phyloP scores from a whole-genome alignment of 1,284 basidiomycete species.

The Tausonia pullulans region DNA sequence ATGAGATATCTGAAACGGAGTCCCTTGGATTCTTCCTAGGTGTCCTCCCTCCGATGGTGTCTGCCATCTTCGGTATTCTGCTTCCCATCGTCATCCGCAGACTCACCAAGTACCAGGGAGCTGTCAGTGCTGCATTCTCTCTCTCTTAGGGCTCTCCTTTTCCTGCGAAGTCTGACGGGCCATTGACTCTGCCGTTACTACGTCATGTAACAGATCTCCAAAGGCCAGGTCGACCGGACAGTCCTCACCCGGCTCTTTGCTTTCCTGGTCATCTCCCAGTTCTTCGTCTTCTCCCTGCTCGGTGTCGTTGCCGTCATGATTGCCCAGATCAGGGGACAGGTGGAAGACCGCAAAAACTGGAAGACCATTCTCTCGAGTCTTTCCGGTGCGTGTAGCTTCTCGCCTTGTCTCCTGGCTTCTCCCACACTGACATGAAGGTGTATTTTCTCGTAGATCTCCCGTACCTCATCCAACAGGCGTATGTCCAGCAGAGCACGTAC shows the following conservation, averaged over 20 bases:
- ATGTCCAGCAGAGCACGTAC: constrained; percentile 72
- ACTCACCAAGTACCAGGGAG: constrained; percentile 70
- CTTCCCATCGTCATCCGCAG: constrained; percentile 77
- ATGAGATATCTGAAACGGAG: neutral
- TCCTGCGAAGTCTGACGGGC: neutral
- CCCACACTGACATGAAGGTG: constrained; percentile 1
- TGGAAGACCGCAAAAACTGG: constrained; percentile 57
- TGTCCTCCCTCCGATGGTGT: constrained; percentile 75
- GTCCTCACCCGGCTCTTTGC: constrained; percentile 83
- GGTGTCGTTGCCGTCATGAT: constrained; percentile 70
- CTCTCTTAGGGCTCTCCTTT: neutral
- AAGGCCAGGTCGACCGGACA: constrained; percentile 70
- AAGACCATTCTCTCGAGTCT: constrained; percentile 54
- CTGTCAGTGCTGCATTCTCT: constrained; percentile 36
- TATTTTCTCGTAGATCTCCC: constrained; percentile 48
- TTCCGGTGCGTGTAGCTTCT: constrained; percentile 42
- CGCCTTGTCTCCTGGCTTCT: neutral
- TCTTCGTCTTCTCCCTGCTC: constrained; percentile 83
- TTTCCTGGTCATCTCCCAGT: constrained; percentile 78
- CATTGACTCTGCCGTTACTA: neutral
- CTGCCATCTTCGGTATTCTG: constrained; percentile 78
- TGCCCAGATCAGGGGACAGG: constrained; percentile 52
- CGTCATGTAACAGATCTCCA: constrained; percentile 36
- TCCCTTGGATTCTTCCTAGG: constrained; percentile 34
- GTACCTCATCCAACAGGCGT: constrained; percentile 59